Percentiles rank a stretch among this genome's conserved stretches.
Conservation (phyloP, 169 alveolate species). For the Fabrea salina region DNA sequence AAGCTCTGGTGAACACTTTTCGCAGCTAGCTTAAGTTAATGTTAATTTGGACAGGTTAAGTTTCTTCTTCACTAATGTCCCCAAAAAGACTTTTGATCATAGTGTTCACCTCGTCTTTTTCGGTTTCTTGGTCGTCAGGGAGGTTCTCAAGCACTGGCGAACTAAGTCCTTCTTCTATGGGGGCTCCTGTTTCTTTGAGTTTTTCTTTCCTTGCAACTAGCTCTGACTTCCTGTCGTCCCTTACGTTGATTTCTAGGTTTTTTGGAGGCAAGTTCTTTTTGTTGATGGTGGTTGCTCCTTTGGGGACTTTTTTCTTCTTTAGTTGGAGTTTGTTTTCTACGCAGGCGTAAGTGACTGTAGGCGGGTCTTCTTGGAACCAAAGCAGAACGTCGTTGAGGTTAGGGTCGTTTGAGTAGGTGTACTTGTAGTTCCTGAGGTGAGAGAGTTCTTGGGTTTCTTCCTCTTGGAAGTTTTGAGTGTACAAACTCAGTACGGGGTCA, state of each 20-base stretch:
- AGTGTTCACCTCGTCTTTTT: background rate
- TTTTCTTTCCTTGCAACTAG: background rate
- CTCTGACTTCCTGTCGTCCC: conserved; percentile 10
- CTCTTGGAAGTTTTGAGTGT: background rate
- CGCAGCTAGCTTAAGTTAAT: too few relatives aligned
- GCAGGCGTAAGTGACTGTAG: background rate
- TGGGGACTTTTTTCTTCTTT: conserved; percentile 22
- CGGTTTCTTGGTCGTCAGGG: conserved; percentile 1
- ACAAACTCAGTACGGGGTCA: background rate
- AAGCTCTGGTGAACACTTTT: too few relatives aligned
- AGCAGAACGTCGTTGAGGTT: conserved; percentile 1
- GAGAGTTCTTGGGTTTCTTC: background rate
- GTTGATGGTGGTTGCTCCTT: background rate
- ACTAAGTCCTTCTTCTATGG: background rate
- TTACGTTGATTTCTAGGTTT: background rate
- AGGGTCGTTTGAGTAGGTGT: background rate
- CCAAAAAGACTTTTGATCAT: conserved; percentile 11
- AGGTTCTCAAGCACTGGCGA: background rate
- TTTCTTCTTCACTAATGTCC: background rate
- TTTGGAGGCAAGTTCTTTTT: background rate
- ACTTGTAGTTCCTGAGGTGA: conserved; percentile 17
- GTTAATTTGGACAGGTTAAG: too few relatives aligned
- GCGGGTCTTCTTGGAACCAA: conserved; percentile 5
- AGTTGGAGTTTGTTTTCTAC: conserved; percentile 17
- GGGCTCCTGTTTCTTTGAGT: background rate